Evolutionary conservation across 257 asterid genomes (phyloP), one percentile per base, ranked within the genome.

Genomic region (Forsythia viridissima): DNA sequence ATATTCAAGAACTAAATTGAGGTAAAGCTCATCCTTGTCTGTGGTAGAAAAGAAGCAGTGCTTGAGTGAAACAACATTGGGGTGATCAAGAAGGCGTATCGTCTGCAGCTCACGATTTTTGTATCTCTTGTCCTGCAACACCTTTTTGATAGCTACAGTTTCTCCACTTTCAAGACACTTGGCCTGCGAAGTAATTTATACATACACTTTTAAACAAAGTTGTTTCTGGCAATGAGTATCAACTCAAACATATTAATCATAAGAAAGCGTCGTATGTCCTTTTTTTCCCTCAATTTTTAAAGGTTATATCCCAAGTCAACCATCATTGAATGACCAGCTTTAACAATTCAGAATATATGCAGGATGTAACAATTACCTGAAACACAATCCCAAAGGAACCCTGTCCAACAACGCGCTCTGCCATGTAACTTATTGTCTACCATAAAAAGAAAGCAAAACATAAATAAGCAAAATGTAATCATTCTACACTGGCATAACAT

Each of bases 301-400:
- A 15, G 3, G 4, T 30, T 51, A 10, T 59, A 83, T 34, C 71
- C 72, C 34, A 37, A 16, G 16, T 8, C 4, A 42, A 39, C 73
- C 38, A 37, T 48, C 57, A 76, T 12, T 8, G 34, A 55, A 41
- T 70, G 36, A 37, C 8, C 11, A 24, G 37, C 6, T 63, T 20
- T 37, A 57, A 11, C 0, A 30, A 55, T 51, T 38, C 46, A 13
- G 37, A 74, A 44, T 30, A 72, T 51, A 67, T n/a, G 36, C n/a
- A 65, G 38, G 55, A 77, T 24, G 37, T 20, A 74, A 71, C 43
- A 63, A 75, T 78, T 80, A 93, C 98, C 94, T 91, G 97, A 82
- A 90, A 94, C n/a, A 94, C 97, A 66, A 92, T 88, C 67, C 97
- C 98, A 73, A 94, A 94, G 42, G 98, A 94, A 77, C 97, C 98